Conservation (phyloP, 306 rosid genomes). For the Sechiopsis laciniata region DNA sequence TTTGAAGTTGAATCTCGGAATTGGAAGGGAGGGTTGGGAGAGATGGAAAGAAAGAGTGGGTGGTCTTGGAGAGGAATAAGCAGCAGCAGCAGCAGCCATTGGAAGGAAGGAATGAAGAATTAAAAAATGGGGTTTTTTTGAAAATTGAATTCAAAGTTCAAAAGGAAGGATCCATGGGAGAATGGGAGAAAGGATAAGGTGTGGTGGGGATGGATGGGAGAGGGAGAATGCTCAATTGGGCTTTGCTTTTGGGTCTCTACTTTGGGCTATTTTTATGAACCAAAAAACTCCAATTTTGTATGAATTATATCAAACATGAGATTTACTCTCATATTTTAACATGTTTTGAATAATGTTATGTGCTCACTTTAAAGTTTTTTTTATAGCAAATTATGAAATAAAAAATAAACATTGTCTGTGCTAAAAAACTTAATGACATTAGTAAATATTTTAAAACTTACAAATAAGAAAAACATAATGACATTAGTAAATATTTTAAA, state of each 20-base stretch:
- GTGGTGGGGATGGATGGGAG: conserved; percentile 26
- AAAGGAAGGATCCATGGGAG: conserved; percentile 51
- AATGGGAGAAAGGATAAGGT: conserved; percentile 58
- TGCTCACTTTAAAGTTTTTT: too few species aligned
- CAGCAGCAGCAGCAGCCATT: conserved; percentile 39
- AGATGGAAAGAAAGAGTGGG: conserved; percentile 52
- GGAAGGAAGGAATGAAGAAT: conserved; percentile 15
- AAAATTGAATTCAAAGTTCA: neutral
- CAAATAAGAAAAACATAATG: too few species aligned
- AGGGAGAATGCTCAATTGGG: conserved; percentile 32
- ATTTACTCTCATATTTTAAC: too few species aligned
- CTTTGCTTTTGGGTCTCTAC: conserved; percentile 14
- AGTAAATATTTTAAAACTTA: too few species aligned
- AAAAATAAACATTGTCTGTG: too few species aligned
- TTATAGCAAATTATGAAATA: too few species aligned
- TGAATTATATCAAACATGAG: too few species aligned
- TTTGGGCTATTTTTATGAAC: neutral
- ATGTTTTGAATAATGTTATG: too few species aligned
- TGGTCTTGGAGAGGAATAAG: conserved; percentile 48
- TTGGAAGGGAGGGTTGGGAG: conserved; percentile 36
- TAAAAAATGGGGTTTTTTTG: too few species aligned
- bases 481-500: too few species aligned
- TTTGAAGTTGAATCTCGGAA: conserved; percentile 35
- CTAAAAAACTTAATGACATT: too few species aligned
- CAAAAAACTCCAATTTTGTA: too few species aligned